Base-by-base conservation (phyloP, 2,329 filamentous ascomycete species). In the Exophiala aquamarina region DNA sequence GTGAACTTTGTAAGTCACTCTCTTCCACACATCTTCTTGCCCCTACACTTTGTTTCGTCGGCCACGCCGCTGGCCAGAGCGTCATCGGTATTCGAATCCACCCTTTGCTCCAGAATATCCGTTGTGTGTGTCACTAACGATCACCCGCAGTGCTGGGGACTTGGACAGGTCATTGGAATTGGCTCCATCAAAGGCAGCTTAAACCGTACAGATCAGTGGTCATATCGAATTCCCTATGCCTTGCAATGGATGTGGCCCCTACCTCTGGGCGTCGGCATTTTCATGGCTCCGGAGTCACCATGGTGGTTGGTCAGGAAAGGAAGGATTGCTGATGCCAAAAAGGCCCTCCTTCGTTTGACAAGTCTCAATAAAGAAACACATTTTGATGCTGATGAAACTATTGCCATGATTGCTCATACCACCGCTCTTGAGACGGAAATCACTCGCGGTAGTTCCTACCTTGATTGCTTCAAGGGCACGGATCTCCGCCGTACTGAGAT, bases 401-500 rank as follows among this genome's bases (percentile, higher is more conserved):
- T 95, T 41, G 84, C 87, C 59, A 93, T 95, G 88, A 95, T 95
- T 86, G 82, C 89, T 2, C 88, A 93, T 63, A 95, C 89, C 0
- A 91, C 86, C 1, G 85, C 86, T 0, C 72, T 94, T 10, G 90
- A 95, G 65, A 77, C 87, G 61, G 73, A 82, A 66, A 86, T 89
- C 41, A 90, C 87, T 3, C 70, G 72, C 5, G 89, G 89, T 26
- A 81, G 87, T 6, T 83, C 76, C 45, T 95, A 93, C 65, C 68
- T 79, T 57, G 89, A 95, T 66, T 95, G 89, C 70, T 94, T 95
- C 77, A 84, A 78, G 64, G 89, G 89, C 8, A 78, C 80, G n/a
- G 84, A 95, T 63, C 73, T 84, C 36, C 84, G 89, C 49, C 82
- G 89, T 21, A 95, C 89, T 2, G 89, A 88, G 64, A 83, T 86